Evolutionary conservation across 768 basidiomycete species (phyloP).

Genomic region (Amanita subjunquillea): DNA sequence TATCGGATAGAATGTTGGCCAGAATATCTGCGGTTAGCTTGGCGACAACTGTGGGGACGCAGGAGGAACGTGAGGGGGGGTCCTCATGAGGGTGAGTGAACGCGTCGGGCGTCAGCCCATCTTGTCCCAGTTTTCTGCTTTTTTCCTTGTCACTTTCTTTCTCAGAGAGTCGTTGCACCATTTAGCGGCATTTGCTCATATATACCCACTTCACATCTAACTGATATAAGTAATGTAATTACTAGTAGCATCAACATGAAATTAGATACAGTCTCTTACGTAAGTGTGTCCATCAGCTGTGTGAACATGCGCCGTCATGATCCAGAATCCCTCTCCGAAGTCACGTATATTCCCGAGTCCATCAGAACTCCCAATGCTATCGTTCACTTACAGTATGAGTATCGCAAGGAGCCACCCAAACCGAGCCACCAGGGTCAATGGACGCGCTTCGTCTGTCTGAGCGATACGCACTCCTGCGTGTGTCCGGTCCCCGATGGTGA

Average conservation of each 20-base stretch:
- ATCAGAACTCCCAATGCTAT: not conserved
- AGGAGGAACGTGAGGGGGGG: not conserved
- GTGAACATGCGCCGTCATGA: no score
- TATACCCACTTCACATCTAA: no score
- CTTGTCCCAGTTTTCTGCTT: not conserved
- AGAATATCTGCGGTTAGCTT: not conserved
- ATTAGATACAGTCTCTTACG: no score
- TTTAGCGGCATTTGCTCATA: no score
- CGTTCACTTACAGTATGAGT: conserved; percentile 3
- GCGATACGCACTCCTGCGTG: conserved; percentile 40
- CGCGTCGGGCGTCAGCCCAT: not conserved
- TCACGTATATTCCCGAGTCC: not conserved
- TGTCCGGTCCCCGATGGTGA: conserved; percentile 50
- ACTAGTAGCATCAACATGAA: no score
- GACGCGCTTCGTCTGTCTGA: conserved; percentile 53
- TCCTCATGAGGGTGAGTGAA: not conserved
- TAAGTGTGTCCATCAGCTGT: no score
- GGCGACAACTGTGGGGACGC: not conserved
- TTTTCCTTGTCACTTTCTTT: not conserved
- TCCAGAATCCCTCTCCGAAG: not conserved
- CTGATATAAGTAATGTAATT: no score
- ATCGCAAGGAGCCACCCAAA: conserved; percentile 14
- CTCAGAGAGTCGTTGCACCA: no score
- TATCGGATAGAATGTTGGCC: conserved; percentile 27
- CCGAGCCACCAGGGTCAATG: conserved; percentile 23